Evolutionary conservation across 441 rosid genomes (phyloP).

Genomic region (Eugenia klotzschiana): DNA sequence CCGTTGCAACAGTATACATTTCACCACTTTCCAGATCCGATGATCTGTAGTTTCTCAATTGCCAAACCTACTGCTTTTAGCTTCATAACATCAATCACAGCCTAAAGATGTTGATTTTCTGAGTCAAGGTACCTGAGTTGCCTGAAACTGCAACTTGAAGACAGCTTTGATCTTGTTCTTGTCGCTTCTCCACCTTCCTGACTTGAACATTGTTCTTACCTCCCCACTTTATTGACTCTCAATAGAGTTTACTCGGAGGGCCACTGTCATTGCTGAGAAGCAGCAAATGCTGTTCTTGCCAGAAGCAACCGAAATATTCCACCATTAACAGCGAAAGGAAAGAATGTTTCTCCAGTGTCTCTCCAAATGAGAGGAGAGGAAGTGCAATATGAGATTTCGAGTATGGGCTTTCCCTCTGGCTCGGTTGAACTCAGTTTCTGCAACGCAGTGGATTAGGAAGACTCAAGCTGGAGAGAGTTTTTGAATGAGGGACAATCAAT

Average conservation of each 20-base stretch:
- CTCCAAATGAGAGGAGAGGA: neutral
- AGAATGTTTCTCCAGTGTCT: neutral
- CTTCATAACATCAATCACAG: neutral
- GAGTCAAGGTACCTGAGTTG: constrained; percentile 4
- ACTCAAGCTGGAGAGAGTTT: neutral
- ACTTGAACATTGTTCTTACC: constrained; percentile 4
- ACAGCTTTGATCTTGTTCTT: constrained; percentile 10
- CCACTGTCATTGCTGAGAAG: neutral
- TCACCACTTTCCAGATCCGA: neutral
- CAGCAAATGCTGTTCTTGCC: neutral
- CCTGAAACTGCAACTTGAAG: constrained; percentile 17
- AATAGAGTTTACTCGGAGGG: neutral
- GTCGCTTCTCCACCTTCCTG: constrained; percentile 11
- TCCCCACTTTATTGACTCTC: neutral
- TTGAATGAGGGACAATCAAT: neutral
- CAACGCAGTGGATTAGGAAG: neutral
- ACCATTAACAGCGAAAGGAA: neutral
- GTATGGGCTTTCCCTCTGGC: neutral
- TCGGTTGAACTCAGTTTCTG: neutral
- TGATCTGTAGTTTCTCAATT: neutral
- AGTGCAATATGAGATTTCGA: neutral
- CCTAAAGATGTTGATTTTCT: neutral
- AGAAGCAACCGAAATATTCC: neutral
- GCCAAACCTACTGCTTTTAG: neutral
- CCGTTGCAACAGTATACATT: neutral